Evolutionary conservation across 495 filamentous ascomycete genomes (phyloP).

Genomic region (Aspergillus sclerotiicarbonarius): DNA sequence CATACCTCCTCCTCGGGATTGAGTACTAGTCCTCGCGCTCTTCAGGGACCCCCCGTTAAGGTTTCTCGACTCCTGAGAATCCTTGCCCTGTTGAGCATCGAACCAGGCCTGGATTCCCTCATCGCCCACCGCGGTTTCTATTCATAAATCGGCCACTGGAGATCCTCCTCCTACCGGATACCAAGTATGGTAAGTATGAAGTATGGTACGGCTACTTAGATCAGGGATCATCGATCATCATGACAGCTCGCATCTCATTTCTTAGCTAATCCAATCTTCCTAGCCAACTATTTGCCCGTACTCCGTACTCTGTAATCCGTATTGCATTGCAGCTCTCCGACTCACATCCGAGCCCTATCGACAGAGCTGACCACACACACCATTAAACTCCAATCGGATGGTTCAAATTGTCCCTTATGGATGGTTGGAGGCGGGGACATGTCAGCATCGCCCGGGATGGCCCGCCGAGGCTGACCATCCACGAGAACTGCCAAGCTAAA

Average conservation of each 20-base stretch:
- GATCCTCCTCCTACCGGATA: not conserved
- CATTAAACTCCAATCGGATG: constrained; percentile 45
- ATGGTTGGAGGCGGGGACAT: constrained; percentile 51
- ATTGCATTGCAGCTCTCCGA: too few relatives aligned
- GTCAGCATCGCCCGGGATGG: constrained; percentile 49
- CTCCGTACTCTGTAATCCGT: too few relatives aligned
- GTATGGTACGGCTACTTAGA: too few relatives aligned
- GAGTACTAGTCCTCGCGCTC: too few relatives aligned
- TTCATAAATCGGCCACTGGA: not conserved
- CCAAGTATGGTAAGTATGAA: too few relatives aligned
- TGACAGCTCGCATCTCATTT: not conserved
- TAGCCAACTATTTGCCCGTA: too few relatives aligned
- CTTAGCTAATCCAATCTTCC: not conserved
- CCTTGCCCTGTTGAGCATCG: constrained; percentile 15
- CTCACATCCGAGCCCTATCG: constrained; percentile 1
- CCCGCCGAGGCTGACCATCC: constrained; percentile 29
- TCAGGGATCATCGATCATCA: not conserved
- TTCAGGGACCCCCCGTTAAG: not conserved
- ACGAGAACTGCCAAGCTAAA: constrained; percentile 46
- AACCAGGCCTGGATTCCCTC: too few relatives aligned
- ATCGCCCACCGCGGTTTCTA: not conserved
- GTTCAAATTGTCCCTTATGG: constrained; percentile 41
- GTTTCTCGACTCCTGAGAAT: constrained; percentile 12
- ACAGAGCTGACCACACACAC: constrained; percentile 29
- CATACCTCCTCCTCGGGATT: too few relatives aligned